phyloP scores from a whole-genome alignment of 1,284 basidiomycete genomes.

The Ceratorhiza oryzae-sativae region DNA sequence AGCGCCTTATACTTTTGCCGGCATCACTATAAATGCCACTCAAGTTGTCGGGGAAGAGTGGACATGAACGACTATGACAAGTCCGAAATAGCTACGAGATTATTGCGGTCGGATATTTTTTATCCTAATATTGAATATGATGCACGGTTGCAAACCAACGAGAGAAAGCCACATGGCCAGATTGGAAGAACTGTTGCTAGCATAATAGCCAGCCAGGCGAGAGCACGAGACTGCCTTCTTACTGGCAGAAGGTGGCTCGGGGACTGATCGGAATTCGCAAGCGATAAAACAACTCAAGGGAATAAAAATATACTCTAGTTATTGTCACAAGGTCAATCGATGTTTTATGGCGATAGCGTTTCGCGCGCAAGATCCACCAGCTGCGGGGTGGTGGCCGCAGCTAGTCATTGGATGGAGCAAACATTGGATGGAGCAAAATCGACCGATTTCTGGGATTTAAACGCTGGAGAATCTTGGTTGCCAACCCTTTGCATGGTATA shows the following conservation, averaged over 20 bases:
- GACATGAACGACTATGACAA: neutral
- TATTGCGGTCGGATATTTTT: neutral
- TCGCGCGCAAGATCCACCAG: neutral
- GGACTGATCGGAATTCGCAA: constrained; percentile 8
- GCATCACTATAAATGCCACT: neutral
- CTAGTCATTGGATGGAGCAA: no score
- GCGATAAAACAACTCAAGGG: neutral
- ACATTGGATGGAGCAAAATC: no score
- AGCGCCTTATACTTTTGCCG: constrained; percentile 7
- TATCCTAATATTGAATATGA: neutral
- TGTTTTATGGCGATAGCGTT: no score
- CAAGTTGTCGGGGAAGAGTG: neutral
- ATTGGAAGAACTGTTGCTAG: constrained; percentile 4
- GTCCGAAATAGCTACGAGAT: constrained; percentile 25
- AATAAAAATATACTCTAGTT: neutral
- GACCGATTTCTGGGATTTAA: no score
- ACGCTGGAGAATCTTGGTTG: no score
- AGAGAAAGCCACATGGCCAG: neutral
- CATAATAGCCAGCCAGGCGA: neutral
- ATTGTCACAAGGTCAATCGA: no score
- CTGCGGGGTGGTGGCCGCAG: no score
- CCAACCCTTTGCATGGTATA: no score
- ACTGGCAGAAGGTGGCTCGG: neutral
- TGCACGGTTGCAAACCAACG: neutral
- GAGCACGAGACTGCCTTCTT: neutral